A percentile compares a stretch with the other conserved stretches of the same genome.
phyloP scores from a whole-genome alignment of 441 rosid species.

The Francoa sonchifolia region DNA sequence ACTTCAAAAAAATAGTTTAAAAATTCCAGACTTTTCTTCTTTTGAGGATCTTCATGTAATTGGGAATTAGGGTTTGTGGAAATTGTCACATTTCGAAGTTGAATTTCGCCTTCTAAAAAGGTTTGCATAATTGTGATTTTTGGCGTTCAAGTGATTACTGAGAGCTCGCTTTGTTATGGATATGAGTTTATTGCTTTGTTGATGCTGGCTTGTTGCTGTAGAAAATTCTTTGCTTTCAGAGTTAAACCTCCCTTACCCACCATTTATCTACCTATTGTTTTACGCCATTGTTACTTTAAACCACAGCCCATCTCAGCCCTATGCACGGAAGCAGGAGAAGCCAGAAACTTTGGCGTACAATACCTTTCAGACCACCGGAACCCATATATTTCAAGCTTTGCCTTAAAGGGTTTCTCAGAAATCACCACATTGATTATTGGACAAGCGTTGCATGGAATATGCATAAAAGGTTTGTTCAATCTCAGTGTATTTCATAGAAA shows the following conservation, averaged over 20 bases:
- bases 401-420: slow-evolving; percentile 69
- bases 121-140: no score
- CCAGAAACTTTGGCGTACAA: slow-evolving; percentile 13
- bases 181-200: no score
- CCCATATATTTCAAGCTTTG: slow-evolving; percentile 51
- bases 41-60: no score
- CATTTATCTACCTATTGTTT: no score
- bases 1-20: no score
- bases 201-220: slow-evolving; percentile 40
- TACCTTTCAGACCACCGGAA: slow-evolving; percentile 50
- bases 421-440: slow-evolving; percentile 38
- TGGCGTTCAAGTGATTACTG: no score
- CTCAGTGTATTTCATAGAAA: slow-evolving; percentile 35
- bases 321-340: slow-evolving; percentile 14
- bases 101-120: no score
- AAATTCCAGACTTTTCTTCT: no score
- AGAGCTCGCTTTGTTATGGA: no score
- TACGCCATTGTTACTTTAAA: slow-evolving; percentile 11
- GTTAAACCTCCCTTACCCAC: slow-evolving; percentile 7
- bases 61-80: no score
- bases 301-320: slow-evolving; percentile 27
- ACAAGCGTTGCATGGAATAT: slow-evolving; percentile 65
- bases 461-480: slow-evolving; percentile 36
- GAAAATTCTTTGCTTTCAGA: slow-evolving; percentile 20
- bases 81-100: no score